Evolutionary conservation across 768 basidiomycete species (phyloP).

Genomic region (Asterophora parasitica): DNA sequence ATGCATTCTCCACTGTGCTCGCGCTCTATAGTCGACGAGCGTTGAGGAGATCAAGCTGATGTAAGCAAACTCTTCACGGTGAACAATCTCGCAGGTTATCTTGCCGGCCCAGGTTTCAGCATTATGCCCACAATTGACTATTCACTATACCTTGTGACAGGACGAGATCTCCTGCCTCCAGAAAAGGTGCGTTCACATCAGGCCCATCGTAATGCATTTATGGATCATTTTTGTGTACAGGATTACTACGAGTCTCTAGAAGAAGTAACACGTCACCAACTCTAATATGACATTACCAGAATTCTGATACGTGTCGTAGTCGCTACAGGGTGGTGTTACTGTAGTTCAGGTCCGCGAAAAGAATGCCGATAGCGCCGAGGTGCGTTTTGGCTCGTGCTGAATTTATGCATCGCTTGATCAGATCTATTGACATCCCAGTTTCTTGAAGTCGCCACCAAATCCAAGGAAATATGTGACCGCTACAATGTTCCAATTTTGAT

Average conservation of each 20-base stretch:
- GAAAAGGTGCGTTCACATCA: conserved; percentile 53
- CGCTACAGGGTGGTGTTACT: conserved; percentile 83
- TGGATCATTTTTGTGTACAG: conserved; percentile 28
- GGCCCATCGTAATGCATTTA: background rate
- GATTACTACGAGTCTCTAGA: conserved; percentile 70
- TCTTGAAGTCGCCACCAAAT: conserved; percentile 62
- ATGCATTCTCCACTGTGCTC: no score
- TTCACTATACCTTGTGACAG: conserved; percentile 85
- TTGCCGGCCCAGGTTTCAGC: conserved; percentile 3
- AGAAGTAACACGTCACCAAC: conserved; percentile 45
- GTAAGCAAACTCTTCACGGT: background rate
- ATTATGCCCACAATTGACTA: conserved; percentile 42
- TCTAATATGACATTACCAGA: background rate
- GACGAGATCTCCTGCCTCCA: conserved; percentile 67
- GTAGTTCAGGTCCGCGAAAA: conserved; percentile 91
- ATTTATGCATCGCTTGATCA: background rate
- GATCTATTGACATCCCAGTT: conserved; percentile 46
- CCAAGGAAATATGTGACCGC: conserved; percentile 67
- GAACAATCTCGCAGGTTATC: background rate
- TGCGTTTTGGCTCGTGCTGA: conserved; percentile 26
- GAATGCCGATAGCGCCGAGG: conserved; percentile 72
- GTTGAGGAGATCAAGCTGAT: no score
- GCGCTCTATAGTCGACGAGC: no score
- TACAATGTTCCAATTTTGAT: conserved; percentile 82
- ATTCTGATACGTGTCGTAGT: conserved; percentile 35